Base-by-base conservation (phyloP, 2,329 filamentous ascomycete species). In the Anthostomella pinea region DNA sequence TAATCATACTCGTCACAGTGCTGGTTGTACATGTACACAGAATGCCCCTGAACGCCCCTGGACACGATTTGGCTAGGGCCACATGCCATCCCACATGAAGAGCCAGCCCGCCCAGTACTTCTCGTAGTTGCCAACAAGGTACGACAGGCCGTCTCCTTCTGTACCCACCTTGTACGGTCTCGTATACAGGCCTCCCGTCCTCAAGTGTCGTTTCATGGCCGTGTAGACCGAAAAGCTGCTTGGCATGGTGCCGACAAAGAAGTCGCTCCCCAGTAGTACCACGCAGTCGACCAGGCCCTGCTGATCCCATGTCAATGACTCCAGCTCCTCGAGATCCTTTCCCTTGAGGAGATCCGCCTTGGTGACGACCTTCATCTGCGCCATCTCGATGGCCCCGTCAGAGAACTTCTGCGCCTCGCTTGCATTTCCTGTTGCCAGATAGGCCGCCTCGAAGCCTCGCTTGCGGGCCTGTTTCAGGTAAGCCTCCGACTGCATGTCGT, bases 201-300 rank as follows among this genome's bases (percentile, higher is more conserved):
- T 59, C 3, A 71, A 53, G 42, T 72, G 68, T 13, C 69, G 53
- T 48, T 69, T 71, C 43, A 67, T 59, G 2, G 67, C 65, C 32
- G 70, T 63, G 37, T 66, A 70, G 47, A 71, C 64, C 16, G 68
- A 68, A 46, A 73, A 73, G 11, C 66, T 69, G 43, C 68, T 70
- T 6, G 69, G 69, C 36, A 65, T 70, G 23, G 69, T 64, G 8
- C 66, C 67, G 1, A 69, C 47, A 27, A 70, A 70, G 43, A 61
- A 66, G 30, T 64, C 58, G 35, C 59, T 56, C 13, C 56, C 58
- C 10, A 69, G 47, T 15, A 70, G 45, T 1, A 68, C 65, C 6
- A 69, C 46, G 23, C 62, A 64, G 41, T 70, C 67, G 10, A 70
- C 53, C 8, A 69, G 52, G 1, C 60, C 67, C 43, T 69, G 65